Evolutionary conservation across 2,329 filamentous ascomycete genomes (phyloP), one percentile per base, ranked within the genome.

Genomic region (Blumeria hordei): DNA sequence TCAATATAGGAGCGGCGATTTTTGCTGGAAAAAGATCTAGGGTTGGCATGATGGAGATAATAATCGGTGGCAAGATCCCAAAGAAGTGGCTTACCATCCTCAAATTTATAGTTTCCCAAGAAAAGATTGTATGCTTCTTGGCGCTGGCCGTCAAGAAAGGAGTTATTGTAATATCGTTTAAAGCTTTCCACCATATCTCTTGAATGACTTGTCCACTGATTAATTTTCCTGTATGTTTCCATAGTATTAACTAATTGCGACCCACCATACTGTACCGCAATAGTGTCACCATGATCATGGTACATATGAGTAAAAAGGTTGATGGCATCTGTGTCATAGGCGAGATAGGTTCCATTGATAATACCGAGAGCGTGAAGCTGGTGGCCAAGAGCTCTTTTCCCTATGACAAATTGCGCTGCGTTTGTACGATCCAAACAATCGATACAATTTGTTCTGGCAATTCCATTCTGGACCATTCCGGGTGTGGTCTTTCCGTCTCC

Each of bases 181-280:
- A 98, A 95, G 66, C 87, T 94, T 69, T 98, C 92, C 21, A 98
- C 88, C 90, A 98, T 96, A 67, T 98, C 92, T 60, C 92, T 78
- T 2, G 90, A 95, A 67, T 94, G 88, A 62, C 87, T 94, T 28
- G 88, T 94, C 92, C 92, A 98, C 66, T 96, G 90, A 61, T 96
- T 96, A 66, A 95, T 94, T 69, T 96, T 96, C 56, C 92, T 84
- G 67, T 98, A 98, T 4, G 92, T 98, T 60, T 94, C 88, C 88
- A 98, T 96, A 0, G 92, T 98, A 66, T 98, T 98, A 62, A 98
- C 92, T 0, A 98, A 76, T 67, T 98, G 92, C 2, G 88, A 96
- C 9, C 92, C 92, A 56, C 92, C 92, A 62, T 98, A 98, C 66
- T 98, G 92, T 55, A 96, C 84, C 0, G 92, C 92, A 63, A 98